Percentiles rank a stretch among this genome's conserved stretches.
Evolutionary conservation across 75 land plant species (phyloP).

Genomic region (Isoetes taiwanensis): DNA sequence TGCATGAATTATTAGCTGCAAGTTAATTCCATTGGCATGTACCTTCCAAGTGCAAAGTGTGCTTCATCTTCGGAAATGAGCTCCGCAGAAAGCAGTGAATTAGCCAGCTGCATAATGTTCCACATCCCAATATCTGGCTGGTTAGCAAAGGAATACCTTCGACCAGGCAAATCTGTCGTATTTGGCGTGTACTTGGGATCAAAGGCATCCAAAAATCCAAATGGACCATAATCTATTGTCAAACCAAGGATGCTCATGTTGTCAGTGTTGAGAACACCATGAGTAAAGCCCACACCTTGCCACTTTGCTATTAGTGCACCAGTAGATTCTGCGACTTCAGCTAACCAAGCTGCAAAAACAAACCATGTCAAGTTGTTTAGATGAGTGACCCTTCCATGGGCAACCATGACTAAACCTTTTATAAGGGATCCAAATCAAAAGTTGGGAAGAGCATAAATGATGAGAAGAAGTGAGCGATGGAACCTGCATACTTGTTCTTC

Average conservation of each 20-base stretch:
- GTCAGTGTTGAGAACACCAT: slow-evolving; percentile 97
- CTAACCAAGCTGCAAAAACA: slow-evolving; percentile 63
- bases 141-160: slow-evolving; percentile 96
- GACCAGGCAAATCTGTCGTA: slow-evolving; percentile 93
- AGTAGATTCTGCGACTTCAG: slow-evolving; percentile 87
- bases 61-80: slow-evolving; percentile 74
- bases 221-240: slow-evolving; percentile 97
- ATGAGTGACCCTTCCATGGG: background rate
- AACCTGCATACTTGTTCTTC: slow-evolving; percentile 92
- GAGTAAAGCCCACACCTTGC: slow-evolving; percentile 99
- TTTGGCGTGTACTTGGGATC: slow-evolving; percentile 96
- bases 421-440: no score
- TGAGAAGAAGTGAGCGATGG: no score
- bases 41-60: slow-evolving; percentile 83
- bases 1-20: background rate
- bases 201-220: slow-evolving; percentile 98
- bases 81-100: slow-evolving; percentile 48
- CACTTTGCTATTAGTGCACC: slow-evolving; percentile 80
- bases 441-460: no score
- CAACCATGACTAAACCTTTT: background rate
- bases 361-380: background rate
- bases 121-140: slow-evolving; percentile 96
- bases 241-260: slow-evolving; percentile 95
- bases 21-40: background rate
- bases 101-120: slow-evolving; percentile 81